Evolutionary conservation across 176 grass and related monocot genomes (phyloP).

Genomic region (Oryza rufipogon): DNA sequence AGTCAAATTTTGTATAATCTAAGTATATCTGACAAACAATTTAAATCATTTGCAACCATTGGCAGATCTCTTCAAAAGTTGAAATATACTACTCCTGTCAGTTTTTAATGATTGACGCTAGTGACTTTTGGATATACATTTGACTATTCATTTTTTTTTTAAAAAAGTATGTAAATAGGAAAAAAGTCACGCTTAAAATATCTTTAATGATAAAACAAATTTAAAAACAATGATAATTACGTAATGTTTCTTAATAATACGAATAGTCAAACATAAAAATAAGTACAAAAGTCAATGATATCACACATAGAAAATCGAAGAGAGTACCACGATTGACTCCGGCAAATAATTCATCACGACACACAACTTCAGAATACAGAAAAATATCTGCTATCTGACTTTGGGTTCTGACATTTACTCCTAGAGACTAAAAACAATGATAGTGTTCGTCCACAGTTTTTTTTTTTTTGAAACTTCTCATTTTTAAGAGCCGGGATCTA

Average conservation of each 20-base stretch:
- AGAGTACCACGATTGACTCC: not conserved
- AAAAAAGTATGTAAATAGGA: too few relatives aligned
- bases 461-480: too few relatives aligned
- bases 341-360: not conserved
- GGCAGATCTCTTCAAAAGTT: not conserved
- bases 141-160: too few relatives aligned
- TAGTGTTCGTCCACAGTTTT: not conserved
- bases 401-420: slow-evolving; percentile 16
- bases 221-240: too few relatives aligned
- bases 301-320: too few relatives aligned
- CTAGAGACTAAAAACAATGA: not conserved
- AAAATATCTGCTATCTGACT: slow-evolving; percentile 1
- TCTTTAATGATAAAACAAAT: too few relatives aligned
- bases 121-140: too few relatives aligned
- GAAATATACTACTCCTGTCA: not conserved
- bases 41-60: not conserved
- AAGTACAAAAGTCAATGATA: too few relatives aligned
- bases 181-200: too few relatives aligned
- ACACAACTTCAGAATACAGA: not conserved
- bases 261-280: too few relatives aligned
- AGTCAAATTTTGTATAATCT: not conserved
- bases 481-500: not conserved
- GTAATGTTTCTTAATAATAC: too few relatives aligned
- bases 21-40: not conserved
- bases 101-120: too few relatives aligned